phyloP scores from a whole-genome alignment of 768 basidiomycete species.

The Heimioporus sp. region DNA sequence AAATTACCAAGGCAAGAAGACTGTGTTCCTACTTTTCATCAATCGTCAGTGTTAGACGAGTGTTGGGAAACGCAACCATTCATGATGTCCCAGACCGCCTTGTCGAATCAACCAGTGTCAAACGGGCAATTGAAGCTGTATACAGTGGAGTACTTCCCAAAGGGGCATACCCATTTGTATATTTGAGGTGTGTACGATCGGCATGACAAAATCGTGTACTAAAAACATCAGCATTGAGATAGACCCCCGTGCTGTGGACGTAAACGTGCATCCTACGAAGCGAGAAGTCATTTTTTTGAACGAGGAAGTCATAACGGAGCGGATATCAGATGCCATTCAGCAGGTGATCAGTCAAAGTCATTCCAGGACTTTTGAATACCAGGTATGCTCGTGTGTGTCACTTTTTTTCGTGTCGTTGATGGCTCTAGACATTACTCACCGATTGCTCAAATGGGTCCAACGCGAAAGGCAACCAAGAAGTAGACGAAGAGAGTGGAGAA shows the following conservation, averaged over 20 bases:
- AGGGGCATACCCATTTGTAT: conserved; percentile 87
- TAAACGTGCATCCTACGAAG: conserved; percentile 98
- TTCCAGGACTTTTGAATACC: conserved; percentile 71
- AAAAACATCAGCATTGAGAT: conserved; percentile 61
- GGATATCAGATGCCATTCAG: conserved; percentile 72
- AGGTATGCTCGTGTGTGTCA: conserved; percentile 38
- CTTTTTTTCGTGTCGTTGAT: not conserved
- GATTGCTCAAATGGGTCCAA: conserved; percentile 41
- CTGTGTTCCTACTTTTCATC: conserved; percentile 85
- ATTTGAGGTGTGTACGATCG: conserved; percentile 66
- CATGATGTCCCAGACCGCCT: conserved; percentile 63
- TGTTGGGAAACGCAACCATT: not conserved
- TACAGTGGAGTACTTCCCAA: conserved; percentile 88
- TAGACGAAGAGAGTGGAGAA: conserved; percentile 34
- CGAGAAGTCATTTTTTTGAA: conserved; percentile 93
- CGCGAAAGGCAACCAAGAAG: conserved; percentile 26
- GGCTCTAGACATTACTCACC: conserved; percentile 55
- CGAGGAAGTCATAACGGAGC: conserved; percentile 81
- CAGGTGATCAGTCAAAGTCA: conserved; percentile 61
- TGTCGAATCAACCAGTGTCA: conserved; percentile 86
- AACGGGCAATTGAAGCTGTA: conserved; percentile 81
- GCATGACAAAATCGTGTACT: not conserved
- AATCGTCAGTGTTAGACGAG: conserved; percentile 62
- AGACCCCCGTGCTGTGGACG: conserved; percentile 86
- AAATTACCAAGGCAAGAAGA: conserved; percentile 88